Evolutionary conservation across 768 basidiomycete genomes (phyloP), one percentile per base, ranked within the genome.

Genomic region (Asterophora parasitica): DNA sequence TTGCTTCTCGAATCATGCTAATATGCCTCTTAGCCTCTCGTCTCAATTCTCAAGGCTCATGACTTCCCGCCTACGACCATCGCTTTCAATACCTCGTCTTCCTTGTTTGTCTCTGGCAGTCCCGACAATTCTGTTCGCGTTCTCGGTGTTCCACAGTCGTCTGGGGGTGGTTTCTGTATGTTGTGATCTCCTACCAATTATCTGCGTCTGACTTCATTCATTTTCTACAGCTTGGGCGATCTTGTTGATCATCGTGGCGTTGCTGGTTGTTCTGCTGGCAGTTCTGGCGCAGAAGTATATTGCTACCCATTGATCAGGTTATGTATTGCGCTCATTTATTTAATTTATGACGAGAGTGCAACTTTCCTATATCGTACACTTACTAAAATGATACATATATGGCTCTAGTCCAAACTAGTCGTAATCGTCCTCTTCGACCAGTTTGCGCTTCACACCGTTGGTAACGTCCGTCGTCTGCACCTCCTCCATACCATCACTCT

Each of bases 1-100:
- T 23, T 23, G 23, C 12, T 32, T 45, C 17, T 51, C 42, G 20
- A 10, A 19, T 16, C 17, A 30, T 19, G 36, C 40, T 36, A 40
- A 8, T 8, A 26, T 23, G 13, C 20, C 17, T 31, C 42, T 34
- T 35, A 98, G 94, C 94, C 93, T 1, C 63, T 92, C 10, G 67
- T 91, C 26, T 83, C 83, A 15, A 96, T 99, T 52, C 72, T 97
- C 49, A 90, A 89, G 65, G 89, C 96, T 0, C 95, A 98, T 65
- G 92, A 94, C 50, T 92, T 98, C 64, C 89, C 96, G 4, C 81
- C 90, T 4, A 98, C 96, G 1, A 82, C 88, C 4, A 67, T 99
- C 46, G 79, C 79, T 49, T 99, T 99, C 74, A 95, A 87, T 61
- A 85, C 92, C 1, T 73, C 81, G 5, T 83, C 85, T 10, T 80